Percentiles rank a stretch among this genome's conserved stretches.
These are phyloP conservation scores for Psilocybe azurescens DNA, from an alignment of 768 basidiomycete species.

Conservation along the genomic window DNA sequence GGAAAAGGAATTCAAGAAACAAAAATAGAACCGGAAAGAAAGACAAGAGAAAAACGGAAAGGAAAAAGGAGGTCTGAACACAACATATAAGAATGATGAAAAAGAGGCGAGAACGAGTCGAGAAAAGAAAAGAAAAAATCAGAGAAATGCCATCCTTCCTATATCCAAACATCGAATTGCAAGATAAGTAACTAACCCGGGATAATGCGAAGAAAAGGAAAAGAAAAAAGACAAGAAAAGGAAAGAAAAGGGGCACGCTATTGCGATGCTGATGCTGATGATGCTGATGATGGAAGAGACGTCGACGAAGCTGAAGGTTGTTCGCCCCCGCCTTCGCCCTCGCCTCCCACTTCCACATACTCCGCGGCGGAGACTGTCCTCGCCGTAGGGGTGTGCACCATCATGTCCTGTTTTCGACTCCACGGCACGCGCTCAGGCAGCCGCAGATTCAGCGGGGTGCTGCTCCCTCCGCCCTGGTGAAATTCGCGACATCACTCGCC, in stretches of 20 bases:
- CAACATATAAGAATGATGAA: background rate
- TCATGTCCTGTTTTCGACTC: background rate
- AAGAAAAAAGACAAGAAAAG: background rate
- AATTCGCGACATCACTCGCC: background rate
- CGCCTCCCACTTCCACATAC: background rate
- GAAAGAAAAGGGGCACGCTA: background rate
- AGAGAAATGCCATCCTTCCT: no score
- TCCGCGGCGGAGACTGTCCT: background rate
- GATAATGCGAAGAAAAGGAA: background rate
- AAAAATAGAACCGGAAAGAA: background rate
- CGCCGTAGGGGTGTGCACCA: background rate
- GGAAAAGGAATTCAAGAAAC: no score
- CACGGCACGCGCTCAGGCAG: background rate
- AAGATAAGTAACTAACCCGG: background rate
- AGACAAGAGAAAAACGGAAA: background rate
- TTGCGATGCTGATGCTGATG: background rate
- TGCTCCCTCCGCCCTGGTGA: background rate
- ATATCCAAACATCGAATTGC: no score
- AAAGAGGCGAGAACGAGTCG: background rate
- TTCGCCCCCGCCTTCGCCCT: conserved; percentile 1
- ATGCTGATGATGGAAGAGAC: background rate
- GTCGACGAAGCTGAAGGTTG: background rate
- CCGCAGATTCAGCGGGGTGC: background rate
- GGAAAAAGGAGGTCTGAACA: background rate
- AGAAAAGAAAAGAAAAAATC: no score